Evolutionary conservation across 495 filamentous ascomycete species (phyloP), one percentile per base, ranked within the genome.

Genomic region (Cercophora newfieldiana): DNA sequence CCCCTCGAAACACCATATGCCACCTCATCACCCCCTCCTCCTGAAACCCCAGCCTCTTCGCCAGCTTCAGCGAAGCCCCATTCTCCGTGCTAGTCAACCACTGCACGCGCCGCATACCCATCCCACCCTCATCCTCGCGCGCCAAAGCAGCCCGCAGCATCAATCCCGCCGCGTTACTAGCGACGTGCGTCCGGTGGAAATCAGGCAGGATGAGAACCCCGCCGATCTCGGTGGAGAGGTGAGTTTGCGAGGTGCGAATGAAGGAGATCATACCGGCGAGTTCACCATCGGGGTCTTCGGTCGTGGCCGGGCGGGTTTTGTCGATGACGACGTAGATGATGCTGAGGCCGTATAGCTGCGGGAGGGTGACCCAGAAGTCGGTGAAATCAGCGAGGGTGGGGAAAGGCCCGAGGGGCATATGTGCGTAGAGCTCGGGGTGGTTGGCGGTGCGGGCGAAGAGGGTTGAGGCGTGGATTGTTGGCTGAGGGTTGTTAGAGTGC

Each of bases 171-270:
- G 75, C 72, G 29, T 78, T 75, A 10, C 68, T 65, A 26, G 72
- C 66, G 26, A 78, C 73, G 61, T 78, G 74, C 21, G 75, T 74
- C 44, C 66, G 66, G 22, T 76, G 72, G 29, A 70, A 78, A 0
- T 53, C 24, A 1, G 74, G 66, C 12, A 76, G 65, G 26, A 68
- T 69, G 19, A 77, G 68, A 19, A 75, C 63, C 16, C 21, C 59
- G 37, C 75, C 74, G 4, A 77, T 72, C 62, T 77, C 75, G 7
- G 74, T 69, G 18, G 63, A 65, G 1, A 69, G 28, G 29, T 68
- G 60, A 5, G 47, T 21, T 14, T n/a, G 3, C 1, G 63, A 66
- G 6, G 69, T 63, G 22, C 64, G 48, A n/a, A 71, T 53, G 44
- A 54, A 71, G 22, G 58, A 33, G 25, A 71, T 66, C 30, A 69